Conservation (phyloP, 257 asterid genomes). For the Handroanthus guayacan region DNA sequence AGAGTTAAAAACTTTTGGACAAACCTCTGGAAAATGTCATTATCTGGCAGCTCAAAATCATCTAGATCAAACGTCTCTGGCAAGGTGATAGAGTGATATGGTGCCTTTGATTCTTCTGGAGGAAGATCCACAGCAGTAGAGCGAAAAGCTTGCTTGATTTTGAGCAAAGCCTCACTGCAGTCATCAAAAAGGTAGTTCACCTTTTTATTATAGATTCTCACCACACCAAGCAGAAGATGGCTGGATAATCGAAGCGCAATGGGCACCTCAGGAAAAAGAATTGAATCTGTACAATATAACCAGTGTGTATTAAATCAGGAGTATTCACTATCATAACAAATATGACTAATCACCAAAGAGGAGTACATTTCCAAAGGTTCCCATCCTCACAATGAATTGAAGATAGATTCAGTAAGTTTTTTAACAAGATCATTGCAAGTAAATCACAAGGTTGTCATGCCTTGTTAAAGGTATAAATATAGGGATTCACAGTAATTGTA, state of each 20-base stretch:
- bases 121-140: conserved; percentile 95
- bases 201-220: conserved; percentile 92
- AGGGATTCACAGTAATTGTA: neutral
- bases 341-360: conserved; percentile 3
- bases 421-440: neutral
- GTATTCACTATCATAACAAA: neutral
- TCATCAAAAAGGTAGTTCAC: conserved; percentile 96
- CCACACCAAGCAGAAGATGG: conserved; percentile 98
- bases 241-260: conserved; percentile 96
- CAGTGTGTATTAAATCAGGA: conserved; percentile 25
- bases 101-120: conserved; percentile 97
- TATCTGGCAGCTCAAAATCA: conserved; percentile 96
- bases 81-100: conserved; percentile 92
- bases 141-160: conserved; percentile 95
- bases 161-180: conserved; percentile 95
- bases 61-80: conserved; percentile 98
- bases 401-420: conserved; percentile 1
- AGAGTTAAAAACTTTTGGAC: conserved; percentile 38
- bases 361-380: conserved; percentile 20
- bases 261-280: conserved; percentile 87
- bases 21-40: conserved; percentile 81
- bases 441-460: neutral
- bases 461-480: conserved; percentile 4
- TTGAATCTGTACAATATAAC: conserved; percentile 65
- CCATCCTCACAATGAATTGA: conserved; percentile 11